Evolutionary conservation across 2,329 filamentous ascomycete genomes (phyloP), one percentile per base, ranked within the genome.

Genomic region (Penicillium sp.): DNA sequence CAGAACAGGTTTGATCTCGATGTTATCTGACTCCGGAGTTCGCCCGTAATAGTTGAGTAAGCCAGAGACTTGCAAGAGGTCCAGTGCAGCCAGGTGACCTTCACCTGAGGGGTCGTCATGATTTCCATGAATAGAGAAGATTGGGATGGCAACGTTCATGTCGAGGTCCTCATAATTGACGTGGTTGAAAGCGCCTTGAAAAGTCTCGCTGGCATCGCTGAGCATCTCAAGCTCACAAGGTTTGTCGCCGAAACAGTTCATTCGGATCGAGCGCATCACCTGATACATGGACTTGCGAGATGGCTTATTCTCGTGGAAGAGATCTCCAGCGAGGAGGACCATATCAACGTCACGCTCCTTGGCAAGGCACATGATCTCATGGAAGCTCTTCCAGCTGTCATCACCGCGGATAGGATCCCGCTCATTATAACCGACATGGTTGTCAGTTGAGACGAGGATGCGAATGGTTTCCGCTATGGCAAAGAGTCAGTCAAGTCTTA

Each of bases 31-130:
- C 76, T 98, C 91, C 0, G 92, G 90, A 1, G 92, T 91, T 41
- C 93, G 89, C 2, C 95, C 95, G 74, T 95, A 99, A 79, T 98
- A 99, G 76, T 99, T 99, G 68, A 99, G 82, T 14, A 99, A 80
- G 0, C 95, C 95, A 0, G 93, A 92, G 1, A 95, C 89, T 74
- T 98, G 92, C 4, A 99, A 83, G 15, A 99, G 78, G 74, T 99
- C 95, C 11, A 99, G 83, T 0, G 94, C 93, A 63, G 95, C 96
- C 65, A 90, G 89, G 73, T 96, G 91, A 11, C 93, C 95, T 70
- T 97, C 93, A 10, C 95, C 95, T n/a, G 93, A 96, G 0, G 95
- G 95, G 73, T 99, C 95, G 72, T 99, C 95, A 73, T 99, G 95
- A 71, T 99, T 99, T 48, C 95, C 95, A 70, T 99, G 96, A 42